Evolutionary conservation across 1,139 yeast species (phyloP).

Genomic region (Saccharomyces hybrid): DNA sequence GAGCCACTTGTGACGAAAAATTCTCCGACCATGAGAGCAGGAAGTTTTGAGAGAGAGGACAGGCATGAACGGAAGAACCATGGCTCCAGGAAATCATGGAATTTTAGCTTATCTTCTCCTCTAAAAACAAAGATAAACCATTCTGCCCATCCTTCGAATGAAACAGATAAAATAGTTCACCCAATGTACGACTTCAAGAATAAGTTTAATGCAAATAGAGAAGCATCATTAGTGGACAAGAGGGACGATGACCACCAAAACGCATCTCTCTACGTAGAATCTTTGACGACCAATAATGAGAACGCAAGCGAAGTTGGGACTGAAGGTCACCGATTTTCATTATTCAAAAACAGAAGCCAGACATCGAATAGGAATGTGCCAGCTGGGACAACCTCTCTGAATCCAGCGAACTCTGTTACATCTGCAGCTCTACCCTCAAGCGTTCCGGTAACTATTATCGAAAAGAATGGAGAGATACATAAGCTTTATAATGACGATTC

Average conservation of each 20-base stretch:
- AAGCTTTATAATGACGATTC: neutral
- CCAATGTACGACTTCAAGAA: neutral
- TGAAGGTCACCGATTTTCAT: neutral
- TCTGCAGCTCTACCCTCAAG: neutral
- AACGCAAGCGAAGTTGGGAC: neutral
- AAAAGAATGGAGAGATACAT: neutral
- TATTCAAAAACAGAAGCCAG: neutral
- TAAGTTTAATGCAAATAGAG: neutral
- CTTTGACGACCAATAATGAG: neutral
- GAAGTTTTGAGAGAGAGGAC: neutral
- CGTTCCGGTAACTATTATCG: neutral
- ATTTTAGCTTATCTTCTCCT: neutral
- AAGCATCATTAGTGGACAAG: neutral
- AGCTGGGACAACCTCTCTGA: neutral
- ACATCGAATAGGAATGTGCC: neutral
- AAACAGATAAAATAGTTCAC: neutral
- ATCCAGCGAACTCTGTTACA: neutral
- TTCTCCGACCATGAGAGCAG: neutral
- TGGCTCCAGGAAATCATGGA: neutral
- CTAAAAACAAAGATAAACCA: neutral
- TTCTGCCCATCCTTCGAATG: neutral
- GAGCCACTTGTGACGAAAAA: slow-evolving; percentile 8
- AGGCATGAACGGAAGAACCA: neutral
- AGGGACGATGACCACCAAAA: neutral
- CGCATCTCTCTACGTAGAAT: neutral